These are phyloP conservation scores for Dioscorea zingiberensis DNA, from an alignment of 106 monocot genomes.

Conservation along the genomic window DNA sequence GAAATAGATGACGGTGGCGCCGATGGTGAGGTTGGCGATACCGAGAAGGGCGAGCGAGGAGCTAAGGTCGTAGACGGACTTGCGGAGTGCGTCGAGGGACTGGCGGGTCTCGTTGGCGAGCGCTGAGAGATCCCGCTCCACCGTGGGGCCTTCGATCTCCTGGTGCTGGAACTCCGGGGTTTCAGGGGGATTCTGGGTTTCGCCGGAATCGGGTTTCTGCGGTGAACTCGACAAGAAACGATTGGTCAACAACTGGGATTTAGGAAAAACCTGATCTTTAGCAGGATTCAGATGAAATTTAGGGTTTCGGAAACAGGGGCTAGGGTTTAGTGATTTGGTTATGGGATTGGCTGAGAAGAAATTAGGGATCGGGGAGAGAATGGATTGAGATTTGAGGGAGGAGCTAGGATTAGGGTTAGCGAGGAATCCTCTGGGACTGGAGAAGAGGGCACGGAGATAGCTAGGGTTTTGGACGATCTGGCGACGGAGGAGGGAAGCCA, in stretches of 20 bases:
- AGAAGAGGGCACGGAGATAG: neutral
- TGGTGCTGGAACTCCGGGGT: constrained; percentile 51
- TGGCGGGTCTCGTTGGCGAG: constrained; percentile 90
- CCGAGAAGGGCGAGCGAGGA: constrained; percentile 59
- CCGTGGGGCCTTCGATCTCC: constrained; percentile 91
- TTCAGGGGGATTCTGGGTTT: neutral
- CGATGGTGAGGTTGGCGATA: constrained; percentile 63
- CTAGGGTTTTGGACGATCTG: constrained; percentile 8
- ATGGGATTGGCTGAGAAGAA: neutral
- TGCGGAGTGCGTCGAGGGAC: constrained; percentile 43
- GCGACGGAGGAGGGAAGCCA: constrained; percentile 25
- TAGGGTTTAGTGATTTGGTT: neutral
- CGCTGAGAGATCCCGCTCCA: constrained; percentile 75
- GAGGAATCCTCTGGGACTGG: neutral
- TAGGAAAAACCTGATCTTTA: too few species aligned
- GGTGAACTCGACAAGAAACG: constrained; percentile 9
- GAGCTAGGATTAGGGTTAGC: neutral
- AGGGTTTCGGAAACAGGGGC: neutral
- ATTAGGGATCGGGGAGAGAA: neutral
- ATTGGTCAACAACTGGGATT: neutral
- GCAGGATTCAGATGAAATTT: neutral
- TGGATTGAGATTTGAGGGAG: neutral
- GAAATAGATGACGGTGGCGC: constrained; percentile 59
- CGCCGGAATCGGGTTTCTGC: neutral
- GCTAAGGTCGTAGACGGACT: constrained; percentile 61